phyloP scores from a whole-genome alignment of 2,329 filamentous ascomycete genomes.

The Diaporthe batatas region DNA sequence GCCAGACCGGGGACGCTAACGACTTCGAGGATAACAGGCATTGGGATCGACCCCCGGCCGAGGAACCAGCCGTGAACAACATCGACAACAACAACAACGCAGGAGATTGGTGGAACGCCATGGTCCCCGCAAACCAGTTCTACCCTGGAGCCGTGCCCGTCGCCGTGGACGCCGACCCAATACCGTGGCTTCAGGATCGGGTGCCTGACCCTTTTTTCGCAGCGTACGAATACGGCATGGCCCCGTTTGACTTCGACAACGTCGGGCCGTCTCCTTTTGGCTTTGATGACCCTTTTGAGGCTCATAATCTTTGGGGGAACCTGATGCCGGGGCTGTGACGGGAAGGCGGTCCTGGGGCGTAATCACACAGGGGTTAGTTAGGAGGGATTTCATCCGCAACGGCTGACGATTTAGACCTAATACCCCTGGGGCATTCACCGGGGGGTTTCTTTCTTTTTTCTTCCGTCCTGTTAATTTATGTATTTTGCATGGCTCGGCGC shows the following conservation, averaged over 20 bases:
- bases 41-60: neutral
- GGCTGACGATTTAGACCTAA: constrained; percentile 26
- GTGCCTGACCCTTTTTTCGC: neutral
- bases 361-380: neutral
- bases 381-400: neutral
- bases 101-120: neutral
- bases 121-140: too few species aligned
- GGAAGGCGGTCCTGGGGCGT: neutral
- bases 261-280: neutral
- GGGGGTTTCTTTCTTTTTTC: neutral
- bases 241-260: neutral
- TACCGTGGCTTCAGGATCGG: neutral
- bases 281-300: neutral
- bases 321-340: neutral
- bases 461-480: neutral
- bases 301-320: neutral
- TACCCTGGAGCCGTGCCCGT: neutral
- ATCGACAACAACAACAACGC: too few species aligned
- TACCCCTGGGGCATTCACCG: neutral
- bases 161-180: neutral
- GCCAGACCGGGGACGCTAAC: constrained; percentile 35
- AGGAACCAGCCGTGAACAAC: constrained; percentile 14
- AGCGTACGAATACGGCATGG: neutral
- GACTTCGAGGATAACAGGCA: constrained; percentile 24
- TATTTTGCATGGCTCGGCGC: neutral